A percentile compares a stretch with the other conserved stretches of the same genome.
phyloP scores from a whole-genome alignment of 441 rosid species.

The Raphanus hybrid region DNA sequence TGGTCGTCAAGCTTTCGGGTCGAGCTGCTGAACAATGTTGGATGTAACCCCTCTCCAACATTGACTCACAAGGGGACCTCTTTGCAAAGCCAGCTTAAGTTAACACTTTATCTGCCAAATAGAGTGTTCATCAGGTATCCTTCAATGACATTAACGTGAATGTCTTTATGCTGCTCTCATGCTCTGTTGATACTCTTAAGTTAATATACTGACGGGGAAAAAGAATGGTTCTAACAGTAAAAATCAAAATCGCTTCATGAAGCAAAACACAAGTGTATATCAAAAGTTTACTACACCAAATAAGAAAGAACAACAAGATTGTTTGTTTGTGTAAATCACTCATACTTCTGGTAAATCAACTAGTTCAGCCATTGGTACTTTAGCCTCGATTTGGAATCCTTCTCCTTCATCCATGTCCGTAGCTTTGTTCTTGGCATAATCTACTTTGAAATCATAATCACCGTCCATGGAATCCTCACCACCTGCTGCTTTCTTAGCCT shows the following conservation, averaged over 20 bases:
- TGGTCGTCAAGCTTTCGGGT: too few species aligned
- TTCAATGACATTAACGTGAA: background rate
- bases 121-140: background rate
- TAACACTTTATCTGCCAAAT: too few species aligned
- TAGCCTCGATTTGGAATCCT: slow-evolving; percentile 36
- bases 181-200: background rate
- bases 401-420: slow-evolving; percentile 56
- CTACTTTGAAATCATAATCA: slow-evolving; percentile 87
- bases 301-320: background rate
- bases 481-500: slow-evolving; percentile 47
- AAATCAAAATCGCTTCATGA: too few species aligned
- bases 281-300: background rate
- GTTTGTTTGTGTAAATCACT: background rate
- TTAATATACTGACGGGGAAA: too few species aligned
- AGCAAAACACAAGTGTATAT: background rate
- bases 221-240: too few species aligned
- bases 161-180: background rate
- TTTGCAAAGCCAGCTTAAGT: too few species aligned
- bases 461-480: slow-evolving; percentile 61
- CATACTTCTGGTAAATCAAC: slow-evolving; percentile 54
- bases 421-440: slow-evolving; percentile 56
- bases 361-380: slow-evolving; percentile 64
- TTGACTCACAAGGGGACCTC: too few species aligned
- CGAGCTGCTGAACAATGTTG: too few species aligned
- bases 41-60: too few species aligned